Conservation (phyloP, 2,329 filamentous ascomycete species). For the Colletotrichum sp. region DNA sequence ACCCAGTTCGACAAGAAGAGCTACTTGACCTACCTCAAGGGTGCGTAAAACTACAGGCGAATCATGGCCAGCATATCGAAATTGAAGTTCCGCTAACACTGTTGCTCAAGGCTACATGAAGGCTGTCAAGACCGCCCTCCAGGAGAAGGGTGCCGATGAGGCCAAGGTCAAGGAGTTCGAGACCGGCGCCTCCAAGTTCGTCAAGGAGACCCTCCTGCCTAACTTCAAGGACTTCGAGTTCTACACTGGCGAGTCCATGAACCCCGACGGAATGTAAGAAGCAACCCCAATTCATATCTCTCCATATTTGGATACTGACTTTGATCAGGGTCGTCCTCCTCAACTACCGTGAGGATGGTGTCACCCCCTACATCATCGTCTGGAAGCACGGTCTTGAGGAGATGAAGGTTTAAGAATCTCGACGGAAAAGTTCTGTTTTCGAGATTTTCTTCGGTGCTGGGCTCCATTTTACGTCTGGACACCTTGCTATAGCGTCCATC, state of each 20-base stretch:
- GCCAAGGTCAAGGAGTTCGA: slow-evolving; percentile 81
- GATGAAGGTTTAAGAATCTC: slow-evolving; percentile 81
- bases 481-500: slow-evolving; percentile 20
- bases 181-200: slow-evolving; percentile 72
- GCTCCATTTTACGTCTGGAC: neutral
- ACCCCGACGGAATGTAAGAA: slow-evolving; percentile 88
- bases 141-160: slow-evolving; percentile 64
- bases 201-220: slow-evolving; percentile 80
- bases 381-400: slow-evolving; percentile 94
- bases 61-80: neutral
- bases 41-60: slow-evolving; percentile 51
- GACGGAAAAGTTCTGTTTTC: slow-evolving; percentile 3
- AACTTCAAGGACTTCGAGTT: slow-evolving; percentile 98
- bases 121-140: slow-evolving; percentile 75
- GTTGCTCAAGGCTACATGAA: slow-evolving; percentile 80
- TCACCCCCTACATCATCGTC: slow-evolving; percentile 86
- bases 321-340: slow-evolving; percentile 78
- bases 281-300: neutral
- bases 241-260: slow-evolving; percentile 89
- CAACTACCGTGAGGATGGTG: slow-evolving; percentile 97
- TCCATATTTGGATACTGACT: neutral
- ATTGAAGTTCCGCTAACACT: neutral
- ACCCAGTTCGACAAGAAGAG: slow-evolving; percentile 87
- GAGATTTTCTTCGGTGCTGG: slow-evolving; percentile 16
- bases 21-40: slow-evolving; percentile 85